Base-by-base conservation (phyloP, 2,329 filamentous ascomycete genomes). In the Ceratocystis colombiana region DNA sequence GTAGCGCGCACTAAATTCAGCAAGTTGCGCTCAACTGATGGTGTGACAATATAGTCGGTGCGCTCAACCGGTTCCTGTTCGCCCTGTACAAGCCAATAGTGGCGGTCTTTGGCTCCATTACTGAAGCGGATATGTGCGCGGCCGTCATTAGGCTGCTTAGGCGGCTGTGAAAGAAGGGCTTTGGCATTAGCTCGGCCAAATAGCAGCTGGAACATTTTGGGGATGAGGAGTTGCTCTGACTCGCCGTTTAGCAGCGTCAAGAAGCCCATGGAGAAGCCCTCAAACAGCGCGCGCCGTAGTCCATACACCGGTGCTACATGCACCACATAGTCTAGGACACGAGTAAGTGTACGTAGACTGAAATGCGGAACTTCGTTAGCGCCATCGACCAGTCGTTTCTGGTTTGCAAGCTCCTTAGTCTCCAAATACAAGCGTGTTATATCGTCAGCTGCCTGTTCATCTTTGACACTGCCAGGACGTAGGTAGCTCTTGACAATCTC, bases 191-290 rank as follows among this genome's bases (percentile, higher is more conserved):
- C 74, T 71, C 83, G 86, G 44, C 85, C 84, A 22, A 96, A 84
- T 1, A 99, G 81, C 72, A 94, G 83, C 70, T 90, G 85, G 66
- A 89, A 84, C 64, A 99, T 90, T 30, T 95, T 77, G 1, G 92
- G 90, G 61, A 88, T 79, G 3, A 97, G 81, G 62, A 91, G 78
- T 68, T 84, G 82, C 74, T 96, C 91, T 0, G 94, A 97, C 37
- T 88, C 84, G 71, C 85, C 83, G 72, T 93, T 87, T 12, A 99
- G 80, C 5, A 96, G 83, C 0, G 95, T 99, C 66, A 96, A 78
- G 72, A 99, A 99, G 62, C 92, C 94, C 95, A 99, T 99, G 17
- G 90, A 91, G 73, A 97, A 97, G 0, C 94, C 95, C 78, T 99
- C 94, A 69, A 89, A 96, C 1, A 97, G 78, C 10, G 93, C 89